phyloP scores from a whole-genome alignment of 2,329 filamentous ascomycete species.

The Moelleriella libera region DNA sequence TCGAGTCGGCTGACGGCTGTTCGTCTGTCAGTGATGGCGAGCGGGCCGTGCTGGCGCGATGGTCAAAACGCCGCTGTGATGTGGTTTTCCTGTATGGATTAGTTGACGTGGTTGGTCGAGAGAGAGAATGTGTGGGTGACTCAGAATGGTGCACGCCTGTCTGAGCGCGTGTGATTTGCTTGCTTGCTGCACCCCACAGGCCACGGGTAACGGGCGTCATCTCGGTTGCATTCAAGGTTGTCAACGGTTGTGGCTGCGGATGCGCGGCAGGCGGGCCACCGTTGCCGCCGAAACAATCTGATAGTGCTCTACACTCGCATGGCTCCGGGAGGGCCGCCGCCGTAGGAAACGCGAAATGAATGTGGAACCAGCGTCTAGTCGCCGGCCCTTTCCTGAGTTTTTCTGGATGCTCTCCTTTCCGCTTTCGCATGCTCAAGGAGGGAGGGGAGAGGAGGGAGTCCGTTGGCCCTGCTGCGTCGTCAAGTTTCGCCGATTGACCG shows the following conservation, averaged over 20 bases:
- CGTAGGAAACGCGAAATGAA: background rate
- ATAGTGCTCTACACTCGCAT: background rate
- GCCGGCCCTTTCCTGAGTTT: background rate
- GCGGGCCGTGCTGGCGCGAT: background rate
- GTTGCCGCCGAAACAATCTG: background rate
- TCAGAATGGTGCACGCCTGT: background rate
- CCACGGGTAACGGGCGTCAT: background rate
- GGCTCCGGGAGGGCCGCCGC: too few species aligned
- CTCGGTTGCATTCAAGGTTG: background rate
- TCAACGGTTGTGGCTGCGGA: background rate
- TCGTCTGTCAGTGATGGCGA: background rate
- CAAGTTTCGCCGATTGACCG: background rate
- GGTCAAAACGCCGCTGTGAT: background rate
- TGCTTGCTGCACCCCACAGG: constrained; percentile 2
- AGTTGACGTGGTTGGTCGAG: constrained; percentile 1
- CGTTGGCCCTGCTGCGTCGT: background rate
- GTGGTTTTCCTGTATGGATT: background rate
- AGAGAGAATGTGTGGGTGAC: background rate
- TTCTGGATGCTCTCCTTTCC: background rate
- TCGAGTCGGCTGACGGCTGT: constrained; percentile 1
- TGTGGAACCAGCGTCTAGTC: background rate
- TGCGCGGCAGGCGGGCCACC: background rate
- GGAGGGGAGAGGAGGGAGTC: too few species aligned
- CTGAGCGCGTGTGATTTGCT: background rate
- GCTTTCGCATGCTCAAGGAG: too few species aligned